Base-by-base conservation (phyloP, 2,329 filamentous ascomycete species). In the Coniochaeta hoffmannii region DNA sequence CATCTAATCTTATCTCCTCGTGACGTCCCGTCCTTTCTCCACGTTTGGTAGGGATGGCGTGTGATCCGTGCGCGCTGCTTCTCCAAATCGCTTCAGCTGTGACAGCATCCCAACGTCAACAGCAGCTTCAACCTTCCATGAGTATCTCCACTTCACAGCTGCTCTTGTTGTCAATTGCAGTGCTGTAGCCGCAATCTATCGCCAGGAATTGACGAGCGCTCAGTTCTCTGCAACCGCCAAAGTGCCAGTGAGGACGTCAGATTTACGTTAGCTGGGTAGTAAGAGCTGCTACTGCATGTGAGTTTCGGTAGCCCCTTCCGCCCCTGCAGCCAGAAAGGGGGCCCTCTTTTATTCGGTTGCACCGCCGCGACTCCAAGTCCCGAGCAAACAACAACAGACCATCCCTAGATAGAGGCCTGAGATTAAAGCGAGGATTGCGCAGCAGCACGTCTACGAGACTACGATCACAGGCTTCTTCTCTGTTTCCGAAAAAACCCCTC, bases 1-100 rank as follows among this genome's bases (percentile, higher is more conserved):
- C 22, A 22, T 9, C 41, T 59, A 61, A 59, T 61, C 59, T 62
- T 61, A 53, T 53, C 50, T 32, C 31, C 49, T 50, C 49, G 49
- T 50, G 49, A 50, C 14, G 24, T 11, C 6, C 24, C 17, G 11
- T 9, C 38, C 2, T 15, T 3, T 26, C 41, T 11, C 41, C 41
- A 46, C 41, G 11, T 8, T 22, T 9, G 22, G 38, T 46, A 8
- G 41, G 41, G 41, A 46, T 46, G 41, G 24, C 11, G 22, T 46
- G 41, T 50, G 49, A 28, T 32, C 49, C 14, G 49, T 50, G 49
- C 49, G 28, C 17, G 4, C n/a, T 30, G 9, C 15, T 50, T 50
- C 46, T 50, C 46, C 46, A 50, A 50, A 2, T n/a, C 8, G 34
- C 34, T 36, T 36, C 7, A 14, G 17, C 17, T 44, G 22, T 46